Evolutionary conservation across 2,329 filamentous ascomycete genomes (phyloP), one percentile per base, ranked within the genome.

Genomic region (Arthrinium phaeospermum): DNA sequence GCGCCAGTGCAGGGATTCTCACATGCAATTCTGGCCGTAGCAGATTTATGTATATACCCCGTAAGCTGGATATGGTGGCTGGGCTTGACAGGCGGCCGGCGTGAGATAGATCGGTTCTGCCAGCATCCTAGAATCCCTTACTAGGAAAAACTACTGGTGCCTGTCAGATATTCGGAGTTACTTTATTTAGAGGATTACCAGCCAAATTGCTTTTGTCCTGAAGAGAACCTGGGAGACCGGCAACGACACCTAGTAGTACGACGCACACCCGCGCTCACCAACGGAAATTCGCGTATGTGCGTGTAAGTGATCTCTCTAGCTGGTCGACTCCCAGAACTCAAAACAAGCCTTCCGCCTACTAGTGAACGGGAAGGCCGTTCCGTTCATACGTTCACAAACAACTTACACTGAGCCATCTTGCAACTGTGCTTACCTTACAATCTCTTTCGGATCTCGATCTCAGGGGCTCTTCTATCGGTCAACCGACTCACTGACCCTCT

Each of bases 261-360:
- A 53, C 51, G n/a, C 49, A 37, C 57, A 64, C 57, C 41, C 19
- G 5, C 22, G 7, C 47, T n/a, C 49, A 27, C n/a, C 24, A n/a
- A 12, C 30, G 53, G 19, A 19, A 8, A 64, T n/a, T 64, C 30
- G 51, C 30, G 30, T 41, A 41, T 64, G 30, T 41, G 57, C 57
- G 57, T 64, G 57, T 64, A 64, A 64, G 57, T 64, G 19, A 64
- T n/a, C 19, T 47, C 46, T 49, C 46, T 64, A 64, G 57, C 14
- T 24, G 19, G 5, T 64, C 57, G 57, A 19, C 34, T 24, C 57
- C 57, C 57, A 24, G 12, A 61, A 61, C 53, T 61, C 53, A 61
- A 61, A 61, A 61, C 16, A 37, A 61, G 53, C 53, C 53, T 22
- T 37, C 53, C 30, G 53, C 30, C 53, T 37, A 22, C 30, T 61